phyloP scores from a whole-genome alignment of 2,329 filamentous ascomycete species.

The Aspergillus texensis region DNA sequence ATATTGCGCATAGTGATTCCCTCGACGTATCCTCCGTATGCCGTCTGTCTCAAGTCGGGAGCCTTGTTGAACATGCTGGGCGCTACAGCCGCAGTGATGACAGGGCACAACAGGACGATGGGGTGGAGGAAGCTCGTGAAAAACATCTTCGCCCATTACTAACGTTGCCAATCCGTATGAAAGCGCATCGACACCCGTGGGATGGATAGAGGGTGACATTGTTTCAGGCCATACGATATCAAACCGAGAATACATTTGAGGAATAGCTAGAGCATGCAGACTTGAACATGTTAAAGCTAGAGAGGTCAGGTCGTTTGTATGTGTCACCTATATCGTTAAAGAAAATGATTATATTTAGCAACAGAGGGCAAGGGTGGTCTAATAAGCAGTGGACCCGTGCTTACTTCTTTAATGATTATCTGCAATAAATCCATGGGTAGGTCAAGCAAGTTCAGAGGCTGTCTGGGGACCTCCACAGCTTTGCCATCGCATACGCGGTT shows the following conservation, averaged over 20 bases:
- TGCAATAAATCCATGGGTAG: slow-evolving; percentile 77
- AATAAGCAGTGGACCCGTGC: not conserved
- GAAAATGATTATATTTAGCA: not conserved
- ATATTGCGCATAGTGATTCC: slow-evolving; percentile 77
- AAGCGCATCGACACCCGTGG: slow-evolving; percentile 76
- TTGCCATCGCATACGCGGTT: not conserved
- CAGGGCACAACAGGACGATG: slow-evolving; percentile 21
- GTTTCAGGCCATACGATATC: slow-evolving; percentile 87
- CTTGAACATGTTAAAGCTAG: slow-evolving; percentile 77
- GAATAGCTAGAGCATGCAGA: slow-evolving; percentile 73
- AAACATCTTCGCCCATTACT: slow-evolving; percentile 70
- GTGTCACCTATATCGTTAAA: slow-evolving; percentile 62
- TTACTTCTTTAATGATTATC: slow-evolving; percentile 76
- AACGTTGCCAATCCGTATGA: slow-evolving; percentile 81
- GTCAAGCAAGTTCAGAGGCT: slow-evolving; percentile 69
- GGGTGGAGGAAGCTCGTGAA: slow-evolving; percentile 53
- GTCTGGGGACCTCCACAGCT: slow-evolving; percentile 33
- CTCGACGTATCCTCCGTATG: slow-evolving; percentile 49
- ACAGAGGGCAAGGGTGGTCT: not conserved
- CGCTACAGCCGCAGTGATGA: slow-evolving; percentile 34
- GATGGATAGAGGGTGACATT: slow-evolving; percentile 63
- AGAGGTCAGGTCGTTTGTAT: slow-evolving; percentile 79
- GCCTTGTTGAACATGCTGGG: slow-evolving; percentile 19
- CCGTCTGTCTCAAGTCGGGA: slow-evolving; percentile 1
- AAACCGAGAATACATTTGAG: slow-evolving; percentile 81